Evolutionary conservation across 2,329 filamentous ascomycete genomes (phyloP), one percentile per base, ranked within the genome.

Genomic region (Metarhizium humberi): DNA sequence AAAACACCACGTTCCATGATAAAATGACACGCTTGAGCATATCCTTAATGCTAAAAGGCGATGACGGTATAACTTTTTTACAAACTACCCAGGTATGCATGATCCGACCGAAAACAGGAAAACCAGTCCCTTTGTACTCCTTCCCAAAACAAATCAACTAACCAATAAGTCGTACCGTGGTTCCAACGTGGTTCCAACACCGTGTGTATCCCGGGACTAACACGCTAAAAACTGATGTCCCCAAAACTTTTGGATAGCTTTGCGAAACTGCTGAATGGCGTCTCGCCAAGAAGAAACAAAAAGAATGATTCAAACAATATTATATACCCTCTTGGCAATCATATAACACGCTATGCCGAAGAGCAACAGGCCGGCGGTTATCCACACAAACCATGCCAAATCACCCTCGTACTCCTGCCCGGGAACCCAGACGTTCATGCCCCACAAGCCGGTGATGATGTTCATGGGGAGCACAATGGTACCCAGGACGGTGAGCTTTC

Each of bases 391-490:
- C 88, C 88, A 94, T 29, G 74, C 76, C 52, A 92, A 72, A 63
- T 87, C 87, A 16, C 78, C 79, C 60, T 95, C 90, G 57, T 85
- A 75, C 49, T 92, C 87, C 70, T 97, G 92, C 2, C 94, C 94
- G 0, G 94, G 94, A 0, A 99, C 94, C 77, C 90, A 90, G 40
- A 92, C 88, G 77, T 99, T 99, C 92, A 97, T 97, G 52, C 92
- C 94, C 92, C 92, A 99, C 64, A 97, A 84, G 62, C 94, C 94
- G 2, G 94, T 97, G 65, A 99, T 92, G 67, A 99, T 95, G 69
- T 99, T 99, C 92, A 99, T 96, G 11, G 94, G 94, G 55, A 99
- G 76, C 3, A 99, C 92, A 62, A 99, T 97, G 6, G 94, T 99
- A 60, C 94, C 94, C 1, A 99, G 78, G 1, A 99, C 94, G 0